Conservation (phyloP, 139 green algal genomes). For the Zygnema circumcarinatum region DNA sequence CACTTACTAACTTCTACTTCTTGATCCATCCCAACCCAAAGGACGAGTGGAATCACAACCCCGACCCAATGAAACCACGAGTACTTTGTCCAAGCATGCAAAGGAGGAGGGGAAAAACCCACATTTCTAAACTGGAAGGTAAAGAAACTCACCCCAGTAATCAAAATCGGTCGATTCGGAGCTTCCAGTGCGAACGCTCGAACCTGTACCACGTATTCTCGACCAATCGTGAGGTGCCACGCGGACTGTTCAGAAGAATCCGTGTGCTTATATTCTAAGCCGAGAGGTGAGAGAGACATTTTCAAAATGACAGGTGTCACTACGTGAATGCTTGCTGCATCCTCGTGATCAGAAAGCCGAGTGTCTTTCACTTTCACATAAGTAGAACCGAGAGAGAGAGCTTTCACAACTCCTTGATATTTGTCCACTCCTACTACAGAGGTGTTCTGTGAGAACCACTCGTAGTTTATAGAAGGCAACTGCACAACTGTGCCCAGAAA, state of each 20-base stretch:
- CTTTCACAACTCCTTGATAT: neutral
- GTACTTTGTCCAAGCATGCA: too few relatives aligned
- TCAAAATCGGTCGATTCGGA: constrained; percentile 20
- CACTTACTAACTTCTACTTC: too few relatives aligned
- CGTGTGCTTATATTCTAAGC: neutral
- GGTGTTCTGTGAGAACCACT: constrained; percentile 25
- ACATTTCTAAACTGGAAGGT: too few relatives aligned
- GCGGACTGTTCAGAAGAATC: neutral
- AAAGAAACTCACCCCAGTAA: constrained; percentile 37
- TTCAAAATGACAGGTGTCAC: constrained; percentile 45
- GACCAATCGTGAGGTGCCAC: constrained; percentile 43
- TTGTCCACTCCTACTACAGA: constrained; percentile 32
- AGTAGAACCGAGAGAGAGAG: constrained; percentile 22
- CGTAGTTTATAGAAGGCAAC: constrained; percentile 47
- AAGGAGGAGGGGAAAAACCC: too few relatives aligned
- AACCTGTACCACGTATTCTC: constrained; percentile 42
- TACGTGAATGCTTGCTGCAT: constrained; percentile 29
- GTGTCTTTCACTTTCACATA: constrained; percentile 28
- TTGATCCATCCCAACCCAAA: too few relatives aligned
- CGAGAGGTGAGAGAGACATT: neutral
- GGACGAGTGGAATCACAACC: too few relatives aligned
- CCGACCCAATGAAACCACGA: too few relatives aligned
- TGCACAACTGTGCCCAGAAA: neutral
- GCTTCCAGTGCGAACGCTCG: constrained; percentile 42
- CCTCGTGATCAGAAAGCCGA: constrained; percentile 20